Base-by-base conservation (phyloP, 768 basidiomycete genomes). In the Lactifluus pinguis region DNA sequence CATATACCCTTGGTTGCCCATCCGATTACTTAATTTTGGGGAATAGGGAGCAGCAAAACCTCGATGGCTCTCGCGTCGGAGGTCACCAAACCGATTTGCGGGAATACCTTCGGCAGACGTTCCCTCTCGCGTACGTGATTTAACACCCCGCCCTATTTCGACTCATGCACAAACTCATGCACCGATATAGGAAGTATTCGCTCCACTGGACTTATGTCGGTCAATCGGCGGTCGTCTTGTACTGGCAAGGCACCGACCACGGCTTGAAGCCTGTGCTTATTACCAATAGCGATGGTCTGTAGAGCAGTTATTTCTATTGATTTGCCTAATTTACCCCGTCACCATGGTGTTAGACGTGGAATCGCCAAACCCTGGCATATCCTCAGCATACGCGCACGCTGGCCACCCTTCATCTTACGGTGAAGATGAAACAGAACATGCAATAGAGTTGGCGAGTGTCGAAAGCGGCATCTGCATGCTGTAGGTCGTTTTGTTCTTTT, bases 191-290 rank as follows among this genome's bases (percentile, higher is more conserved):
- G 36, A 3, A 41, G 1, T 36, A 6, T 38, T 49, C 52, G n/a
- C 51, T 62, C 30, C 34, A 54, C n/a, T 42, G 51, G 13, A 54
- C 52, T 5, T 3, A 53, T 9, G 32, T 58, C 1, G 45, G 39
- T 8, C 7, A 44, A 25, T 58, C 52, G 2, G 61, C 61, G 17
- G 9, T 62, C 19, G 47, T 62, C 32, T 30, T 54, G 9, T 47
- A 49, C 14, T 62, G 56, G 61, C 56, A 49, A 41, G 61, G 61
- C 30, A 44, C 52, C 2, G 39, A 58, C 32, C 41, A 7, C 21
- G 15, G 5, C 32, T 32, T 49, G 10, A 44, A 54, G 9, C 61
- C 61, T 8, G 52, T 58, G 39, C 36, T 53, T 41, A 30, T 62
- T 19, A 49, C 52, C 1, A 62, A 58, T 34, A 49, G 29, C 41